Evolutionary conservation across 495 filamentous ascomycete species (phyloP).

Genomic region (Penicillium mononematosum): DNA sequence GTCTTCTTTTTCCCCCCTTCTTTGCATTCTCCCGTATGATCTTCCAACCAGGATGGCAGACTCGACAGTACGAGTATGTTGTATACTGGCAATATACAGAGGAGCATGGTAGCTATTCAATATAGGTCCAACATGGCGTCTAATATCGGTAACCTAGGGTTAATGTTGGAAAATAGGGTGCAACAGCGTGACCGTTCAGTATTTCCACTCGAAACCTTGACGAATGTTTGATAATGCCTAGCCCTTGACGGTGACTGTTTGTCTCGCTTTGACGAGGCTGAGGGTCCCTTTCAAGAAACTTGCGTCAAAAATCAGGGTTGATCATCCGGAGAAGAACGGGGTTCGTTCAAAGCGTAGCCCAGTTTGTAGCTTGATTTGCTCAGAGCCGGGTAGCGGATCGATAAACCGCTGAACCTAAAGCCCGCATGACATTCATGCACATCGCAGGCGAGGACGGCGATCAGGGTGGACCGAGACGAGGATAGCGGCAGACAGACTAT

Average conservation of each 20-base stretch:
- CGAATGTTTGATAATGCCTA: slow-evolving; percentile 12
- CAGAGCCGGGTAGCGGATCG: slow-evolving; percentile 38
- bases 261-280: slow-evolving; percentile 2
- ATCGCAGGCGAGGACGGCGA: slow-evolving; percentile 18
- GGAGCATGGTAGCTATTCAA: not conserved
- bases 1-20: slow-evolving; percentile 12
- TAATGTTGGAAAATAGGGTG: not conserved
- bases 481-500: slow-evolving; percentile 24
- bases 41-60: not conserved
- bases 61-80: slow-evolving; percentile 4
- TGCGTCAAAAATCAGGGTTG: slow-evolving; percentile 18
- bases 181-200: slow-evolving; percentile 2
- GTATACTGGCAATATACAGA: slow-evolving; percentile 1
- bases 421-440: slow-evolving; percentile 38
- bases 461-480: slow-evolving; percentile 23
- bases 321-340: slow-evolving; percentile 23
- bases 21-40: slow-evolving; percentile 4
- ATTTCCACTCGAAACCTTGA: slow-evolving; percentile 1
- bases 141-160: not conserved
- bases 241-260: slow-evolving; percentile 23
- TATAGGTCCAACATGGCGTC: not conserved
- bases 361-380: slow-evolving; percentile 27
- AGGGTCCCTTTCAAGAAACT: slow-evolving; percentile 1
- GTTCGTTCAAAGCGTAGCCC: slow-evolving; percentile 13
- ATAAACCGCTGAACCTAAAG: slow-evolving; percentile 44